Conservation (phyloP, 305 asterid genomes). For the Rubia balearica region DNA sequence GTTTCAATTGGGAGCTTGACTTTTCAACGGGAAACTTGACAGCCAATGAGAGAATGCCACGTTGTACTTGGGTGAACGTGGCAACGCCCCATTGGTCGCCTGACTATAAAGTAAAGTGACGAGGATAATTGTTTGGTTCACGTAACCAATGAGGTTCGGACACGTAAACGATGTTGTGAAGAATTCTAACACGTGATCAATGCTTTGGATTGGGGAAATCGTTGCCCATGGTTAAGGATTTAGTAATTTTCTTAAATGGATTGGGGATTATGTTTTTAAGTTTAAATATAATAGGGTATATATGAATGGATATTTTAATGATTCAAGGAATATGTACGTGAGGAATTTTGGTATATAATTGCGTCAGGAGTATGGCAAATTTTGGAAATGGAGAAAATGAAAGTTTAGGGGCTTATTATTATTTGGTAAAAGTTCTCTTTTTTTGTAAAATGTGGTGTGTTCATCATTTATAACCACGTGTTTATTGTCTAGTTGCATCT, state of each 20-base stretch:
- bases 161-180: slow-evolving; percentile 40
- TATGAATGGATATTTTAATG: not conserved
- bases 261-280: too few relatives aligned
- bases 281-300: too few relatives aligned
- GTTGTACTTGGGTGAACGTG: slow-evolving; percentile 18
- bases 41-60: slow-evolving; percentile 19
- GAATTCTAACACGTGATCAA: slow-evolving; percentile 53
- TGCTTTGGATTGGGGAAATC: slow-evolving; percentile 38
- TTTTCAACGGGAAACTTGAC: not conserved
- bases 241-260: not conserved
- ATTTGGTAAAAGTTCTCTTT: too few relatives aligned
- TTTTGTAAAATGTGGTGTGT: too few relatives aligned
- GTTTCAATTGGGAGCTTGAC: not conserved
- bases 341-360: not conserved
- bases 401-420: too few relatives aligned
- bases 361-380: not conserved
- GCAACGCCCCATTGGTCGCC: slow-evolving; percentile 14
- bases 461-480: too few relatives aligned
- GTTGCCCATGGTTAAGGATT: not conserved
- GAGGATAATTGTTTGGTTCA: not conserved
- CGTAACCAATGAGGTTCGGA: slow-evolving; percentile 16
- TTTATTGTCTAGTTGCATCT: too few relatives aligned
- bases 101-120: not conserved
- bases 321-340: not conserved
- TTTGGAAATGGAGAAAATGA: too few relatives aligned